Base-by-base conservation (phyloP, 140 eudicot genomes). In the Flaveria floridana region DNA sequence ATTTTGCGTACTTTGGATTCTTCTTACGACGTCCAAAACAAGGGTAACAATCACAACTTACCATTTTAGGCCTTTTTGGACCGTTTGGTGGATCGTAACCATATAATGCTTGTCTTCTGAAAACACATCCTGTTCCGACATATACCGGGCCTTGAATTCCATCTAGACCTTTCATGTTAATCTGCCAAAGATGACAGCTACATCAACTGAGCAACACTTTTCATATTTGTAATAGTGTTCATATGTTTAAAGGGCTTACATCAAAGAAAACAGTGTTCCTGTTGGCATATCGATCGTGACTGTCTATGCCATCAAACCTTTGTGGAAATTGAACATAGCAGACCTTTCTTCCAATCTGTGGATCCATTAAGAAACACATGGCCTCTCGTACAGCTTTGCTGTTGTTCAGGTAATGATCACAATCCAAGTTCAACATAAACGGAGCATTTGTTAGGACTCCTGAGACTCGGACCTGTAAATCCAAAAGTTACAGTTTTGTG, bases 131-230 rank as follows among this genome's bases (percentile, higher is more conserved):
- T 42, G 96, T 93, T 50, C 98, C 96, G 0, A 93, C 98, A 83
- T 93, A 93, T 19, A 89, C 96, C 4, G 98, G 98, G 47, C 98
- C 98, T 88, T 93, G 98, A 80, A 93, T 87, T 63, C 98, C 98
- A 71, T 93, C 98, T 57, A 93, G 82, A 69, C 98, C 98, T 71
- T 89, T 89, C 98, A 93, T 93, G 88, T 93, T 93, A 73, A 93
- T 89, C 96, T 93, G 86, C 53, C 76, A 78, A 79, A 81, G 26
- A 66, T 18, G 28, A 67, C 41, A 52, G 51, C 9, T 4, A 21
- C 52, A 68, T 63, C 42, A 75, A 11, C 51, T 56, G 26, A 28
- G 16, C 16, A 19, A 21, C 39, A 59, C 65, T 23, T 59, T 59
- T 59, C 39, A 25, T 12, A 69, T 23, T 25, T 23, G 12, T 19